A percentile compares a stretch with the other conserved stretches of the same genome.
Evolutionary conservation across 2,329 filamentous ascomycete genomes (phyloP).

Genomic region (Colletotrichum limetticola): DNA sequence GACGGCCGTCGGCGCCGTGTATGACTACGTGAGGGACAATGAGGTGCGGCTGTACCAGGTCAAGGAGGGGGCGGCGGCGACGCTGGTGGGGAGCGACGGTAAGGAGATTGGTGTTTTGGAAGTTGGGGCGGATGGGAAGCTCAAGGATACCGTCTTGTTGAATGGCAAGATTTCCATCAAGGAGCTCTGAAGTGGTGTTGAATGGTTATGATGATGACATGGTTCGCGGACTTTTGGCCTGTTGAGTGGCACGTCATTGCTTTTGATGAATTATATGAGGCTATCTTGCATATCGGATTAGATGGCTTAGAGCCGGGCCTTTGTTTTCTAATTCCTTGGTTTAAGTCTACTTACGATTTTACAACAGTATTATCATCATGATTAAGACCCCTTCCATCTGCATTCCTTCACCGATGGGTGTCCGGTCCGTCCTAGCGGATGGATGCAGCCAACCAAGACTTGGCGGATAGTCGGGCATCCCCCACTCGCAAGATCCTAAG

Average conservation of each 20-base stretch:
- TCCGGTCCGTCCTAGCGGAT: constrained; percentile 7
- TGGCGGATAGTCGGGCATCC: constrained; percentile 23
- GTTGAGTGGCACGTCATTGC: background rate
- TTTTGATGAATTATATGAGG: constrained; percentile 21
- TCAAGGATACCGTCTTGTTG: constrained; percentile 51
- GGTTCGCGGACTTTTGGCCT: background rate
- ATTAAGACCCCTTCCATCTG: background rate
- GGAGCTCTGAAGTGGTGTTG: constrained; percentile 13
- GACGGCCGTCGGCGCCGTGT: constrained; percentile 53
- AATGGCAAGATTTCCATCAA: constrained; percentile 45
- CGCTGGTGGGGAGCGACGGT: constrained; percentile 56
- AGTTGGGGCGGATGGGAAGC: constrained; percentile 50
- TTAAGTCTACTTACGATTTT: background rate
- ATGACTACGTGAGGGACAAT: constrained; percentile 58
- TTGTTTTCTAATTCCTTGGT: background rate
- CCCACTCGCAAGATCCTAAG: background rate
- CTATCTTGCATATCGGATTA: constrained; percentile 27
- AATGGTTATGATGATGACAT: background rate
- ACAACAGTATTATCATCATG: background rate
- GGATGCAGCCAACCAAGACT: constrained; percentile 4
- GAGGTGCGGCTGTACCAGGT: constrained; percentile 60
- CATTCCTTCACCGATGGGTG: background rate
- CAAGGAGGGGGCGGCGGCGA: constrained; percentile 51
- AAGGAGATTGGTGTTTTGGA: constrained; percentile 51
- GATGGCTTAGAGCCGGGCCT: constrained; percentile 24